These are phyloP conservation scores for Lophiotrema nucula DNA, from an alignment of 495 filamentous ascomycete genomes.

Conservation along the genomic window DNA sequence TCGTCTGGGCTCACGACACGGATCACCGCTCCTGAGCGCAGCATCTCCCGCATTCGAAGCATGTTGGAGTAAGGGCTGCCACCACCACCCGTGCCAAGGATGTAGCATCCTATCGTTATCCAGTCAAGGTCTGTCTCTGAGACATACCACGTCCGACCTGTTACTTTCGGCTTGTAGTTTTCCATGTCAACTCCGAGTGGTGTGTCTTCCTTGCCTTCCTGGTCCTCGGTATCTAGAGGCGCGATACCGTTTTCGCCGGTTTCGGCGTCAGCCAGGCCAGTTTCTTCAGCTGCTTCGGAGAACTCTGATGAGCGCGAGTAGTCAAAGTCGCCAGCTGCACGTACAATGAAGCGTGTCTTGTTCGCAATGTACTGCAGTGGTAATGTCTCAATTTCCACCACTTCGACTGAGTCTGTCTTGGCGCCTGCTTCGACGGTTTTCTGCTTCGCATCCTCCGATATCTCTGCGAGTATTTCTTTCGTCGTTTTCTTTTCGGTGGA, in stretches of 20 bases:
- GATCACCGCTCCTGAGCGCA: slow-evolving; percentile 48
- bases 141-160: slow-evolving; percentile 55
- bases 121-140: slow-evolving; percentile 56
- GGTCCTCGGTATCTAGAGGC: neutral
- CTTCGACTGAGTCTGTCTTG: slow-evolving; percentile 38
- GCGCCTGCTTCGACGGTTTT: slow-evolving; percentile 49
- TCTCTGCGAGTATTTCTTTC: slow-evolving; percentile 31
- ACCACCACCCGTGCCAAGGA: slow-evolving; percentile 62
- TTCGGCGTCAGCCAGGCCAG: neutral
- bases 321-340: slow-evolving; percentile 53
- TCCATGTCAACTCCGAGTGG: slow-evolving; percentile 41
- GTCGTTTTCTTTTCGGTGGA: slow-evolving; percentile 44
- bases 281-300: slow-evolving; percentile 29
- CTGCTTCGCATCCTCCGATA: slow-evolving; percentile 39
- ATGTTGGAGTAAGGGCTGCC: slow-evolving; percentile 47
- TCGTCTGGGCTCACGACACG: slow-evolving; percentile 45
- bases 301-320: slow-evolving; percentile 33
- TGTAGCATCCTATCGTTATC: slow-evolving; percentile 59
- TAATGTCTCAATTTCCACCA: slow-evolving; percentile 48
- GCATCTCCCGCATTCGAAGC: slow-evolving; percentile 46
- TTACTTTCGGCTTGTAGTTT: slow-evolving; percentile 52
- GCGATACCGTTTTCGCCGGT: neutral
- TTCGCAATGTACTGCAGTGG: slow-evolving; percentile 51
- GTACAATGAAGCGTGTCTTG: slow-evolving; percentile 51
- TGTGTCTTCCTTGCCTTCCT: slow-evolving; percentile 7